Evolutionary conservation across 148 eudicot species (phyloP).

Genomic region (Fagopyrum homotropicum): DNA sequence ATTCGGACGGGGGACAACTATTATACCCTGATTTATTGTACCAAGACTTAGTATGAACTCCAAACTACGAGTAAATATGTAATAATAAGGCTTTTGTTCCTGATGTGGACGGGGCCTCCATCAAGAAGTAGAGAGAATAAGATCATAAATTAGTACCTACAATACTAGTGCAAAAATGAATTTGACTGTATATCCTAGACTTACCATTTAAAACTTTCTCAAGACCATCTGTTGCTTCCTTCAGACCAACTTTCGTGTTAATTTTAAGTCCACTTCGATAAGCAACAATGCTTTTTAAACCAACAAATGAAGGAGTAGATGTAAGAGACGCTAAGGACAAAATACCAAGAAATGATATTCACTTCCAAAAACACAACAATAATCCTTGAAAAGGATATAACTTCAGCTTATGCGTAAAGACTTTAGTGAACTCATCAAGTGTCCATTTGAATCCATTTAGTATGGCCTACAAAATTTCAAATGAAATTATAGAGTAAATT

Average conservation of each 20-base stretch:
- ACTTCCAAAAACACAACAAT: neutral
- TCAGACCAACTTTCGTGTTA: conserved; percentile 57
- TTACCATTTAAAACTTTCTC: conserved; percentile 59
- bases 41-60: conserved; percentile 21
- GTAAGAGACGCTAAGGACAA: conserved; percentile 55
- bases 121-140: conserved; percentile 37
- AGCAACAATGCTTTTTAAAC: conserved; percentile 91
- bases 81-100: conserved; percentile 68
- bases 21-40: too few species aligned
- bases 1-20: too few species aligned
- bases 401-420: conserved; percentile 46
- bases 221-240: conserved; percentile 76
- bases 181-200: conserved; percentile 16
- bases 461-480: conserved; percentile 29
- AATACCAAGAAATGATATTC: conserved; percentile 1
- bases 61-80: conserved; percentile 62
- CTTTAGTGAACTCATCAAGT: conserved; percentile 56
- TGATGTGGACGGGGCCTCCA: conserved; percentile 63
- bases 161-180: conserved; percentile 1
- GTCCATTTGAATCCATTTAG: conserved; percentile 59
- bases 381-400: conserved; percentile 66
- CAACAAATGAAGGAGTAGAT: conserved; percentile 53
- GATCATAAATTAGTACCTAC: neutral
- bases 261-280: conserved; percentile 93
- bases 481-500: neutral